Percentiles rank a stretch among this genome's conserved stretches.
Evolutionary conservation across 2,329 filamentous ascomycete species (phyloP).

Genomic region (Thelonectria rubi): DNA sequence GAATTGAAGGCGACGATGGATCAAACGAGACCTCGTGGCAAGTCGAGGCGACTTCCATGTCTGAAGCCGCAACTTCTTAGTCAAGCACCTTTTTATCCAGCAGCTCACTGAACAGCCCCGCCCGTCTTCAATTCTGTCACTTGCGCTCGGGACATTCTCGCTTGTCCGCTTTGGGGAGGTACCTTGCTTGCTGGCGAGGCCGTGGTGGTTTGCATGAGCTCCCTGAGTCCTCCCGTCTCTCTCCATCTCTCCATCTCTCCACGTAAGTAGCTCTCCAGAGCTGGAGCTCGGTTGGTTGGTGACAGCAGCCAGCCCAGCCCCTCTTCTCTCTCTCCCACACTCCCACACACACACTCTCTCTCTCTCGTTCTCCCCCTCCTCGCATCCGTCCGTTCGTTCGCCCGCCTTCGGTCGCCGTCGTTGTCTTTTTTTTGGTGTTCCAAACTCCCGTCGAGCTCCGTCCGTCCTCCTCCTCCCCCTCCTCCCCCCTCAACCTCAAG

Average conservation of each 20-base stretch:
- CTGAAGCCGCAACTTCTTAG: no score
- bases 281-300: neutral
- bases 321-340: neutral
- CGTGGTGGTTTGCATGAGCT: neutral
- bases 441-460: constrained; percentile 1
- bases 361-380: constrained; percentile 9
- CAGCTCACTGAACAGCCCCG: no score
- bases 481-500: neutral
- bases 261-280: neutral
- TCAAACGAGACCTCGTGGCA: neutral
- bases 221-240: neutral
- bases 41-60: neutral
- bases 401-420: neutral
- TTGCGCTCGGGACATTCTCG: constrained; percentile 17
- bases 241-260: constrained; percentile 1
- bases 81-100: no score
- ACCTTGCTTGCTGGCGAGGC: constrained; percentile 4
- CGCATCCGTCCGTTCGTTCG: constrained; percentile 17
- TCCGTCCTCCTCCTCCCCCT: constrained; percentile 2
- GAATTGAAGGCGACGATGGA: neutral
- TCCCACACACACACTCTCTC: neutral
- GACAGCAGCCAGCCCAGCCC: neutral
- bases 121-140: no score
- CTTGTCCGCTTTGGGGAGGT: constrained; percentile 11
- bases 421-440: constrained; percentile 11